A percentile compares a stretch with the other conserved stretches of the same genome.
Conservation (phyloP, 495 filamentous ascomycete genomes). For the Echria macrotheca region DNA sequence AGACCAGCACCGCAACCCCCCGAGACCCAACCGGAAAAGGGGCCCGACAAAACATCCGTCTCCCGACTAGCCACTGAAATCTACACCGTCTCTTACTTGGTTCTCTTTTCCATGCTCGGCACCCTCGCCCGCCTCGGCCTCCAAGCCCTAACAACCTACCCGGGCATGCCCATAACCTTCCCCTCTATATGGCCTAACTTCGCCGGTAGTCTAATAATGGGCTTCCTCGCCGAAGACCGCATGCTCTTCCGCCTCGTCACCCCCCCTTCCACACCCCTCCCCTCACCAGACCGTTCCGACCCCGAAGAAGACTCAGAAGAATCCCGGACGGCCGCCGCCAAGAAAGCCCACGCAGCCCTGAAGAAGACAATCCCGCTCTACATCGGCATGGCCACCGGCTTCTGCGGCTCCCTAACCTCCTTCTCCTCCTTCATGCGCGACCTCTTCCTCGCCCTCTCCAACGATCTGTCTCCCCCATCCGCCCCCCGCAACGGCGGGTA, state of each 20-base stretch:
- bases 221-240: constrained; percentile 76
- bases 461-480: constrained; percentile 45
- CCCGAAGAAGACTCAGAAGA: constrained; percentile 16
- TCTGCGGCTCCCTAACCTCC: constrained; percentile 88
- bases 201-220: constrained; percentile 75
- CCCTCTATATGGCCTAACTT: constrained; percentile 88
- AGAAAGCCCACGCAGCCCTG: constrained; percentile 47
- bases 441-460: constrained; percentile 75
- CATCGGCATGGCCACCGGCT: constrained; percentile 87
- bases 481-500: constrained; percentile 65
- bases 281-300: constrained; percentile 5
- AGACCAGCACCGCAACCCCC: background rate
- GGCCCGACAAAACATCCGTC: constrained; percentile 10
- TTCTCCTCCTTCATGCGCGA: constrained; percentile 90
- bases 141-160: constrained; percentile 75
- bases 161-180: constrained; percentile 67
- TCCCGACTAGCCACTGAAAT: constrained; percentile 63
- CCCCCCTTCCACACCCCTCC: background rate
- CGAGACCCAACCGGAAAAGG: background rate
- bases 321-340: constrained; percentile 35
- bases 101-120: constrained; percentile 82
- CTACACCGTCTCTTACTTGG: constrained; percentile 74
- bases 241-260: constrained; percentile 63
- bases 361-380: constrained; percentile 88
- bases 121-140: constrained; percentile 81